These are phyloP conservation scores for Cucurbita ficifolia DNA, from an alignment of 306 rosid species.

Conservation along the genomic window DNA sequence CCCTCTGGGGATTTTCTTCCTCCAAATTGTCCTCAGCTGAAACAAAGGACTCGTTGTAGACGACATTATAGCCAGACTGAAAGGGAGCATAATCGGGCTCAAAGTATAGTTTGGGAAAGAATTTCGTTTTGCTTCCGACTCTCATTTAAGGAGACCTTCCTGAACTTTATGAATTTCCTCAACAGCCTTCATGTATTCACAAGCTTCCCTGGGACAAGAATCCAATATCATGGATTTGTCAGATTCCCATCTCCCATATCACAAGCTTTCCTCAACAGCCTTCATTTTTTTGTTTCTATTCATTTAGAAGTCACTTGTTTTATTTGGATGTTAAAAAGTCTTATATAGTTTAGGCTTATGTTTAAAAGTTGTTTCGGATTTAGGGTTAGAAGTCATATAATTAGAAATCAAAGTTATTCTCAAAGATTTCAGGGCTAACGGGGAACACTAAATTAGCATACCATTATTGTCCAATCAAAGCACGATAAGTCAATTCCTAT, in stretches of 20 bases:
- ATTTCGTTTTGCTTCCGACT: conserved; percentile 25
- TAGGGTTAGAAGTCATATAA: too few relatives aligned
- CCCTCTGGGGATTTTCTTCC: conserved; percentile 7
- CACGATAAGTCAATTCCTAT: not conserved
- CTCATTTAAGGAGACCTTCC: conserved; percentile 23
- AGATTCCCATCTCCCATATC: conserved; percentile 28
- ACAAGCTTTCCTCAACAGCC: conserved; percentile 28
- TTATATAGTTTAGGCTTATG: too few relatives aligned
- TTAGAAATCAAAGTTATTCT: too few relatives aligned
- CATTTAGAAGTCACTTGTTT: too few relatives aligned
- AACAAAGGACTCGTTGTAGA: conserved; percentile 24
- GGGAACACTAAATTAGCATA: not conserved
- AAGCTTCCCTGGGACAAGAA: conserved; percentile 24
- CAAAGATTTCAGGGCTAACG: not conserved
- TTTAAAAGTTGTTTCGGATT: too few relatives aligned
- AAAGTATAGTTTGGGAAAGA: conserved; percentile 26
- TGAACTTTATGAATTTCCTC: conserved; percentile 25
- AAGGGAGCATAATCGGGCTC: conserved; percentile 37
- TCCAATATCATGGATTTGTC: conserved; percentile 28
- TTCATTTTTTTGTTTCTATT: not conserved
- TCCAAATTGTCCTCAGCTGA: conserved; percentile 26
- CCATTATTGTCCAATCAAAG: not conserved
- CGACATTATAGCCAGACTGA: conserved; percentile 20
- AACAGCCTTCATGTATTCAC: conserved; percentile 23
- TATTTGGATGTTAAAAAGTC: too few relatives aligned